Conservation (phyloP, 1,139 yeast species). For the Protomyces inundatus region DNA sequence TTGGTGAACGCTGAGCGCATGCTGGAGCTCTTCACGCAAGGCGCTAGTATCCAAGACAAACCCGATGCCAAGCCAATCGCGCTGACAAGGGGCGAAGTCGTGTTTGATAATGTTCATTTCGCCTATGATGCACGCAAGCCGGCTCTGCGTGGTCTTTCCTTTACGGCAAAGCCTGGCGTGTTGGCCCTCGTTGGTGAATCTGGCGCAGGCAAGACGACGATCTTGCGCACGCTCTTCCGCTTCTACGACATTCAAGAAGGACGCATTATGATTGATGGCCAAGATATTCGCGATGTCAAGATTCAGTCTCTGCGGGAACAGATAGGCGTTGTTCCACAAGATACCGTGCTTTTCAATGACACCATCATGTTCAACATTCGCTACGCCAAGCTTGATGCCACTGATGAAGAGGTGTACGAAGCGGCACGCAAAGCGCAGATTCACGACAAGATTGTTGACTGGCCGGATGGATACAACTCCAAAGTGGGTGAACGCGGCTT, state of each 20-base stretch:
- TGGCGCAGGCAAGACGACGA: slow-evolving; percentile 93
- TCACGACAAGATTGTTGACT: slow-evolving; percentile 54
- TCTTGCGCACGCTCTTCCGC: slow-evolving; percentile 74
- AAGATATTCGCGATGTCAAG: slow-evolving; percentile 71
- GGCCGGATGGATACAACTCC: slow-evolving; percentile 55
- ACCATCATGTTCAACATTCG: slow-evolving; percentile 80
- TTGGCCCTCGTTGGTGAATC: slow-evolving; percentile 86
- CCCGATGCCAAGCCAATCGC: slow-evolving; percentile 52
- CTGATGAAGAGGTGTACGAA: slow-evolving; percentile 61
- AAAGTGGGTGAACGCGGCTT: slow-evolving; percentile 84
- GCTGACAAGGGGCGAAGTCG: slow-evolving; percentile 52
- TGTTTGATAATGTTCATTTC: slow-evolving; percentile 84
- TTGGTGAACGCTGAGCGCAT: slow-evolving; percentile 32
- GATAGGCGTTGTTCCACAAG: slow-evolving; percentile 96
- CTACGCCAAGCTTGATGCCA: slow-evolving; percentile 73
- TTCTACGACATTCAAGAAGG: slow-evolving; percentile 82
- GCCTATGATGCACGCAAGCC: slow-evolving; percentile 87
- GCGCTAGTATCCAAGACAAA: slow-evolving; percentile 29
- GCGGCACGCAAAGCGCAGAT: slow-evolving; percentile 69
- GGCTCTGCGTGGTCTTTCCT: slow-evolving; percentile 70
- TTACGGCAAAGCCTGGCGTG: slow-evolving; percentile 85
- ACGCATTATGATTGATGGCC: slow-evolving; percentile 78
- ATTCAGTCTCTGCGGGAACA: slow-evolving; percentile 66
- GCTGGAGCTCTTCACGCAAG: slow-evolving; percentile 29
- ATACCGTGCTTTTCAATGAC: slow-evolving; percentile 91